These are phyloP conservation scores for Septoria petroselini DNA, from an alignment of 2,329 filamentous ascomycete genomes.

Conservation along the genomic window DNA sequence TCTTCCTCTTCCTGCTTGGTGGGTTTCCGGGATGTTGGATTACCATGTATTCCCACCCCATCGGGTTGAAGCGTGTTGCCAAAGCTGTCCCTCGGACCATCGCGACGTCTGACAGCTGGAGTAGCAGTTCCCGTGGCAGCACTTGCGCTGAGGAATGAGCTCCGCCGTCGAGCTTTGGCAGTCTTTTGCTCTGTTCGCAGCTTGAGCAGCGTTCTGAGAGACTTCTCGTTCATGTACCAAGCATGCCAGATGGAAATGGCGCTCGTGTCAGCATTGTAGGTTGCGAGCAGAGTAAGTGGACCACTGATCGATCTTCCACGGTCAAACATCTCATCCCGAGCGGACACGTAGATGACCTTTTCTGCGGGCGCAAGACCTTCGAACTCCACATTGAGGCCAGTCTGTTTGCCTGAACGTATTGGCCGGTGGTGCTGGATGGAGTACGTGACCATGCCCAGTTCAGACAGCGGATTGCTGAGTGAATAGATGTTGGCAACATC, in stretches of 20 bases:
- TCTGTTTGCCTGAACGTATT: conserved; percentile 24
- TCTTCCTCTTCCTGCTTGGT: conserved; percentile 43
- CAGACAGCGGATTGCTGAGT: conserved; percentile 78
- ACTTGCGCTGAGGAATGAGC: conserved; percentile 58
- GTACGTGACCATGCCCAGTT: conserved; percentile 69
- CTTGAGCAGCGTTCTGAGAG: conserved; percentile 45
- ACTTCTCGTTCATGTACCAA: conserved; percentile 69
- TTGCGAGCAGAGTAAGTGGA: conserved; percentile 70
- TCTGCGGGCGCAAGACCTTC: conserved; percentile 72
- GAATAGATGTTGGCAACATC: conserved; percentile 75
- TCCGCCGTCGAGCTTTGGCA: conserved; percentile 58
- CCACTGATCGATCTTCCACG: conserved; percentile 29
- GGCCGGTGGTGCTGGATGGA: conserved; percentile 32
- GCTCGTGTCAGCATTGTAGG: conserved; percentile 71
- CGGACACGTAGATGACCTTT: conserved; percentile 78
- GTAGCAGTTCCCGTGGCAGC: conserved; percentile 70
- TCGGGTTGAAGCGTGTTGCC: conserved; percentile 49
- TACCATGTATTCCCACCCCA: conserved; percentile 23
- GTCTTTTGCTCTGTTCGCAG: conserved; percentile 40
- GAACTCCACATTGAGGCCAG: conserved; percentile 44
- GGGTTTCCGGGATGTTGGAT: conserved; percentile 29
- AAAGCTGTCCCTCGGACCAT: conserved; percentile 73
- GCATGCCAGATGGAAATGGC: conserved; percentile 83
- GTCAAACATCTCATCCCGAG: conserved; percentile 57
- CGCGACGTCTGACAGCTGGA: conserved; percentile 60